phyloP scores from a whole-genome alignment of 1,284 basidiomycete species.

The Heterobasidion irregulare region DNA sequence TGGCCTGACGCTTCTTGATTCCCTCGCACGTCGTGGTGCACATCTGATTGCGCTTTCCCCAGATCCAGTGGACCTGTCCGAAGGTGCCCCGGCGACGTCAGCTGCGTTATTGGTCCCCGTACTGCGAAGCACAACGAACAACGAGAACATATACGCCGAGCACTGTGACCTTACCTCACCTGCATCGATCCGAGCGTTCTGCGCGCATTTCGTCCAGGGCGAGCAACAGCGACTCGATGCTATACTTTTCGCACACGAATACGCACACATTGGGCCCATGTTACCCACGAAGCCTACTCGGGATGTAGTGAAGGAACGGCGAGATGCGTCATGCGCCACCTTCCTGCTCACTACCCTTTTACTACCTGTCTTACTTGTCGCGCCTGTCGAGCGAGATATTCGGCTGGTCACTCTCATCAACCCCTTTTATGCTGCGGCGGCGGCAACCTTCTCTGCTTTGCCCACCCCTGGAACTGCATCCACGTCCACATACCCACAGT shows the following conservation, averaged over 20 bases:
- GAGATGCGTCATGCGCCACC: conserved; percentile 49
- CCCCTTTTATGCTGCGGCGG: conserved; percentile 74
- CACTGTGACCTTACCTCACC: conserved; percentile 62
- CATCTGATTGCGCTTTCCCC: conserved; percentile 65
- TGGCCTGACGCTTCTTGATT: conserved; percentile 57
- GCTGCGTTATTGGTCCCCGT: conserved; percentile 42
- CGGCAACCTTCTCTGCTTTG: conserved; percentile 34
- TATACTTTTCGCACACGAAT: conserved; percentile 67
- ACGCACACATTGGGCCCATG: conserved; percentile 50
- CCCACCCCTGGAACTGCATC: conserved; percentile 17
- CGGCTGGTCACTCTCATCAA: conserved; percentile 77
- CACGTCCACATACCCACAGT: conserved; percentile 7
- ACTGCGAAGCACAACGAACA: conserved; percentile 57
- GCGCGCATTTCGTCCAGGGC: conserved; percentile 52
- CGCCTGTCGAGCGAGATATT: conserved; percentile 77
- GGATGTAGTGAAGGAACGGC: conserved; percentile 29
- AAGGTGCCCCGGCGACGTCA: conserved; percentile 40
- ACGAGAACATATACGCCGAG: conserved; percentile 68
- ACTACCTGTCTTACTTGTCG: conserved; percentile 68
- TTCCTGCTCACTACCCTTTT: conserved; percentile 75
- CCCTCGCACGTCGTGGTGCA: conserved; percentile 61
- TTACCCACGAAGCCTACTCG: conserved; percentile 16
- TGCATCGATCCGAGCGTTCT: conserved; percentile 56
- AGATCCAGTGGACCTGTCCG: conserved; percentile 32
- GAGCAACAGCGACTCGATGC: conserved; percentile 63